Evolutionary conservation across 129 eudicot genomes (phyloP).

Genomic region (Calendula officinalis): DNA sequence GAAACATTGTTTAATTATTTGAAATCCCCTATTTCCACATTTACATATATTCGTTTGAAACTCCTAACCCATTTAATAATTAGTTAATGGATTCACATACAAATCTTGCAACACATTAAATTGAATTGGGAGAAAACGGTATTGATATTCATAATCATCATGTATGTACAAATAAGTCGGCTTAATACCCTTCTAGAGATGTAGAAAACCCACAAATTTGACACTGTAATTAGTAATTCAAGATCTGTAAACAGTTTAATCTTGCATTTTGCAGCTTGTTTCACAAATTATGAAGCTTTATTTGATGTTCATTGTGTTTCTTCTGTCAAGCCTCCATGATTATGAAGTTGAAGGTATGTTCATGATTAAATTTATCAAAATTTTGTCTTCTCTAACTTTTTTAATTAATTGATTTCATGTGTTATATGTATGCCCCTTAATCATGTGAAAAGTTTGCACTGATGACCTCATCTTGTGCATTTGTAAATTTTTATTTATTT

Average conservation of each 20-base stretch:
- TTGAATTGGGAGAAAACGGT: not conserved
- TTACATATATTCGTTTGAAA: conserved; percentile 9
- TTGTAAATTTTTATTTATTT: too few species aligned
- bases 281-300: conserved; percentile 39
- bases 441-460: too few species aligned
- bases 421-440: too few species aligned
- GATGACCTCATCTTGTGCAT: too few species aligned
- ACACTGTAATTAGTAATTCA: not conserved
- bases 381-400: too few species aligned
- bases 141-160: not conserved
- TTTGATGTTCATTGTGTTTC: conserved; percentile 33
- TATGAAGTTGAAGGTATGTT: conserved; percentile 54
- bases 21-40: conserved; percentile 32
- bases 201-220: not conserved
- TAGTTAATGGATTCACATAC: not conserved
- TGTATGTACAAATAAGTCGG: conserved; percentile 11
- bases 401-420: too few species aligned
- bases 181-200: not conserved
- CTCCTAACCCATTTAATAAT: conserved; percentile 5
- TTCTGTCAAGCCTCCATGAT: conserved; percentile 34
- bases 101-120: conserved; percentile 9
- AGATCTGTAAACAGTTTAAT: not conserved
- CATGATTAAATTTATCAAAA: too few species aligned
- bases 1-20: not conserved
- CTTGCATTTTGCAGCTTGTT: conserved; percentile 1